Evolutionary conservation across 139 green algal genomes (phyloP).

Genomic region (Zygnema circumcarinatum): DNA sequence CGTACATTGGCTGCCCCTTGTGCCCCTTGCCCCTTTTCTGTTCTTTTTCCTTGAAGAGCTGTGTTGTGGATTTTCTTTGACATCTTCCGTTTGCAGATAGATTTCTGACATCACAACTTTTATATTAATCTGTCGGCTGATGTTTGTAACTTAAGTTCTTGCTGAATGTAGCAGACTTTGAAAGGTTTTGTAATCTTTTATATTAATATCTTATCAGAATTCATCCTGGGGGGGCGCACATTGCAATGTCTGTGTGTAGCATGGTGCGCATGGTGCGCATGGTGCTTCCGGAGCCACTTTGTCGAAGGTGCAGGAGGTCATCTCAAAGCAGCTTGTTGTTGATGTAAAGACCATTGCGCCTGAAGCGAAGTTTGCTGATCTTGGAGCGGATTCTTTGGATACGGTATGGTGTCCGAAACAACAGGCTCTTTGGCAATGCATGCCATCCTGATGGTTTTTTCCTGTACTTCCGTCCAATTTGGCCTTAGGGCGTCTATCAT

Average conservation of each 20-base stretch:
- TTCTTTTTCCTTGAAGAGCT: too few species aligned
- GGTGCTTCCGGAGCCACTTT: slow-evolving; percentile 7
- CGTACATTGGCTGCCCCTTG: too few species aligned
- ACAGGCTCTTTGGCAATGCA: slow-evolving; percentile 33
- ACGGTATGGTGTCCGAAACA: too few species aligned
- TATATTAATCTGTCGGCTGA: not conserved
- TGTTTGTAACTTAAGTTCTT: not conserved
- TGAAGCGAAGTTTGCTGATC: slow-evolving; percentile 93
- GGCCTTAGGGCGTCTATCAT: too few species aligned
- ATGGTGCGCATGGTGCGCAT: not conserved
- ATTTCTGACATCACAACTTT: too few species aligned
- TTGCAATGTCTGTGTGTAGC: not conserved
- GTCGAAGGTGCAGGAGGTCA: slow-evolving; percentile 86
- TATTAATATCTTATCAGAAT: not conserved
- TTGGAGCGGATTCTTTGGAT: slow-evolving; percentile 96
- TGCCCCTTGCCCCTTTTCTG: too few species aligned
- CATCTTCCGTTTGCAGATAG: not conserved
- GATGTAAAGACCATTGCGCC: slow-evolving; percentile 82
- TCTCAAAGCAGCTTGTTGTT: slow-evolving; percentile 92
- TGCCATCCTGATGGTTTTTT: not conserved
- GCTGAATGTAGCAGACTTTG: not conserved
- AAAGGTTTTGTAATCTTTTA: not conserved
- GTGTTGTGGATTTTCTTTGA: not conserved
- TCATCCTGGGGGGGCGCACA: too few species aligned
- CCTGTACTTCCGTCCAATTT: too few species aligned